These are phyloP conservation scores for Tetrapisispora iriomotensis DNA, from an alignment of 805 yeast genomes.

Conservation along the genomic window DNA sequence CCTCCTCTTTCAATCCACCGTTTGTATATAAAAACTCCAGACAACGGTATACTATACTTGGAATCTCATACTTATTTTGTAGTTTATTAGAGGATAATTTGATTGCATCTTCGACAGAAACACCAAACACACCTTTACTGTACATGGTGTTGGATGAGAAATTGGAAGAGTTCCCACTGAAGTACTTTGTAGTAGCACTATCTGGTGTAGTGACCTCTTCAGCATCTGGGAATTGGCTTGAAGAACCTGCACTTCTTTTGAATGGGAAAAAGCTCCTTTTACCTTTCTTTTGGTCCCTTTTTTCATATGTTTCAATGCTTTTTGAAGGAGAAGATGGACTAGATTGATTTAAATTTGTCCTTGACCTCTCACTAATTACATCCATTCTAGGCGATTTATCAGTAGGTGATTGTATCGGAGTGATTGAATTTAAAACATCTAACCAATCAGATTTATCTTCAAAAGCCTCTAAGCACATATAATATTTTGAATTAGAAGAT, in stretches of 20 bases:
- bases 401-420: background rate
- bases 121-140: conserved; percentile 53
- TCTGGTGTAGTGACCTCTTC: conserved; percentile 26
- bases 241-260: conserved; percentile 26
- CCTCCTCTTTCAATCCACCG: conserved; percentile 77
- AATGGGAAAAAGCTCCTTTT: conserved; percentile 56
- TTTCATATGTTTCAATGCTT: background rate
- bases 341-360: background rate
- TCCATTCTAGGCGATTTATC: background rate
- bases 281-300: conserved; percentile 4
- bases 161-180: conserved; percentile 10
- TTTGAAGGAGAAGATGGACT: background rate
- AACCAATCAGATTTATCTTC: conserved; percentile 67
- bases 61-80: conserved; percentile 35
- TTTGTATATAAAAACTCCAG: conserved; percentile 53
- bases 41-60: conserved; percentile 71
- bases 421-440: background rate
- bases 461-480: conserved; percentile 69
- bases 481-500: conserved; percentile 38
- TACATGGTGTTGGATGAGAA: conserved; percentile 12
- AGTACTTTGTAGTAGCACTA: conserved; percentile 29
- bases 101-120: conserved; percentile 45
- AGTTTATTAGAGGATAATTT: conserved; percentile 39
- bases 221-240: background rate
- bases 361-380: background rate